These are phyloP conservation scores for Gynochthodes officinalis DNA, from an alignment of 257 asterid species.

Conservation along the genomic window DNA sequence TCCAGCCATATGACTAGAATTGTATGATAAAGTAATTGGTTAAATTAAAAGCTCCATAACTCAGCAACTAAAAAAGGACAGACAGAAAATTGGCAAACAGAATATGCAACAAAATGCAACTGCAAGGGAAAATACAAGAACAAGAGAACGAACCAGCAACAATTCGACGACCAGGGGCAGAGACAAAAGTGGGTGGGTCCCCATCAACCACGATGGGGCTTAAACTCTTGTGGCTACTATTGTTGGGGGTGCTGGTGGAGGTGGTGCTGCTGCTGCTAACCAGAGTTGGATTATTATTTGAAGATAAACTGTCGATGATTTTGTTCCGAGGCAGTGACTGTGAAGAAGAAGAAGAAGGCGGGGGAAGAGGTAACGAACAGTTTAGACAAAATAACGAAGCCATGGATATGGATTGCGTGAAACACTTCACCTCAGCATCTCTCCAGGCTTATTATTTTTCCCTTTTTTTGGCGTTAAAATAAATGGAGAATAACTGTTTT, in stretches of 20 bases:
- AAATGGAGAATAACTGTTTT: too few relatives aligned
- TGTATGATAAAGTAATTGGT: neutral
- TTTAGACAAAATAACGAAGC: constrained; percentile 37
- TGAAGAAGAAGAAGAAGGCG: constrained; percentile 18
- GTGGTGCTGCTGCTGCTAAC: constrained; percentile 1
- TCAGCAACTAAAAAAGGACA: neutral
- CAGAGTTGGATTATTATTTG: constrained; percentile 29
- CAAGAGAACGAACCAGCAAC: constrained; percentile 58
- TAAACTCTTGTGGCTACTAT: constrained; percentile 20
- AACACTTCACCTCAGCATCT: neutral
- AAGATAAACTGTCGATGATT: constrained; percentile 23
- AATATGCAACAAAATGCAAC: neutral
- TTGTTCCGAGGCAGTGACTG: constrained; percentile 26
- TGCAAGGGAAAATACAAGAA: neutral
- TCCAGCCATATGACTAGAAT: neutral
- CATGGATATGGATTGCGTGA: constrained; percentile 20
- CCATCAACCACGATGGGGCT: constrained; percentile 74
- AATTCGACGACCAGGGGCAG: constrained; percentile 90
- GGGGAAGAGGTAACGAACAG: constrained; percentile 45
- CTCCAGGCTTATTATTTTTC: neutral
- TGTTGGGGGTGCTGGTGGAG: too few relatives aligned
- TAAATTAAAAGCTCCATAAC: neutral
- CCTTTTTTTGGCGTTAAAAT: neutral
- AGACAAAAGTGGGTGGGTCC: constrained; percentile 87
- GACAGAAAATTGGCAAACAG: neutral